Evolutionary conservation across 805 yeast genomes (phyloP).

Genomic region (Maudiozyma pseudohumilis): DNA sequence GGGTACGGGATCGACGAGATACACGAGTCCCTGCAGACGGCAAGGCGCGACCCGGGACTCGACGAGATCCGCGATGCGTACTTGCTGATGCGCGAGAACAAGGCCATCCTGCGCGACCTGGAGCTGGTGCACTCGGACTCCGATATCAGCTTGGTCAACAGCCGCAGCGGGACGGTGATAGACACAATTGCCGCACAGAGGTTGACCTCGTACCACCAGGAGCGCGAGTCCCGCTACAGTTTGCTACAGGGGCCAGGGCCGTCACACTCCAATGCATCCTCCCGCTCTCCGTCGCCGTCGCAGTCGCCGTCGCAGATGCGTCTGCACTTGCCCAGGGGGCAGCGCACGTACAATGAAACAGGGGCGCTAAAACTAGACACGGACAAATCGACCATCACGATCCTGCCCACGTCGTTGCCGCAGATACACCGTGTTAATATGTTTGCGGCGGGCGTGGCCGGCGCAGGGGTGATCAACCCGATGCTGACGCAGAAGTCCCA

Average conservation of each 20-base stretch:
- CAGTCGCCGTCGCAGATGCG: too few species aligned
- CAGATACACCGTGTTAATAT: slow-evolving; percentile 89
- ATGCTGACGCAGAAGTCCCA: slow-evolving; percentile 71
- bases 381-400: slow-evolving; percentile 77
- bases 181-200: slow-evolving; percentile 52
- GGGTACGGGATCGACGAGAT: slow-evolving; percentile 84
- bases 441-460: slow-evolving; percentile 51
- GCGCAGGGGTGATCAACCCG: slow-evolving; percentile 39
- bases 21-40: slow-evolving; percentile 49
- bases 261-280: too few species aligned
- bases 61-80: slow-evolving; percentile 84
- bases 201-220: slow-evolving; percentile 41
- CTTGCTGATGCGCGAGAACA: slow-evolving; percentile 69
- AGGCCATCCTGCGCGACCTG: slow-evolving; percentile 54
- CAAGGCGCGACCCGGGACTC: slow-evolving; percentile 38
- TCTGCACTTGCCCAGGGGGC: neutral
- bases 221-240: slow-evolving; percentile 5
- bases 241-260: neutral
- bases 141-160: slow-evolving; percentile 14
- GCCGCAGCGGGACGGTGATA: slow-evolving; percentile 36
- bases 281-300: too few species aligned
- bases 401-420: slow-evolving; percentile 87
- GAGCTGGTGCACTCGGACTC: slow-evolving; percentile 14
- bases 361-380: slow-evolving; percentile 16
- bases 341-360: slow-evolving; percentile 13